Evolutionary conservation across 2,329 filamentous ascomycete genomes (phyloP).

Genomic region (Ascochyta koolunga): DNA sequence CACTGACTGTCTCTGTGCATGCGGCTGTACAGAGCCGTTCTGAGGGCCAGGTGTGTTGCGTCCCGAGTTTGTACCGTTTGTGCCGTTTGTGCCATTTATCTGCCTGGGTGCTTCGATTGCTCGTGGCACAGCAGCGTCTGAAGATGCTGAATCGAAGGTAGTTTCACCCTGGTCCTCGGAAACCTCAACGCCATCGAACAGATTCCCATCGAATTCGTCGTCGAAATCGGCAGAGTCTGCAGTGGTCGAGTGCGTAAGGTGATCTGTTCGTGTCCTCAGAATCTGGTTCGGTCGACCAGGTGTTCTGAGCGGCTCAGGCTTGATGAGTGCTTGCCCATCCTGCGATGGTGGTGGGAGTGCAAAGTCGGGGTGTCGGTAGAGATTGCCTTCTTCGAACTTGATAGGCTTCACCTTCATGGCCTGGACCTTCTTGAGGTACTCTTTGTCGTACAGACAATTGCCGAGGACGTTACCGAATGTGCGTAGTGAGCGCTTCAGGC

Average conservation of each 20-base stretch:
- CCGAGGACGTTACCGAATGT: slow-evolving; percentile 96
- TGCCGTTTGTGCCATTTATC: slow-evolving; percentile 19
- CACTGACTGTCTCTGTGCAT: slow-evolving; percentile 31
- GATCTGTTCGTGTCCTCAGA: slow-evolving; percentile 38
- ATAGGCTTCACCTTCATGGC: slow-evolving; percentile 82
- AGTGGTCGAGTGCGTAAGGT: slow-evolving; percentile 42
- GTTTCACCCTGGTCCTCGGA: slow-evolving; percentile 69
- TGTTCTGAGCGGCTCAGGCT: slow-evolving; percentile 35
- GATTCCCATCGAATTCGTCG: slow-evolving; percentile 62
- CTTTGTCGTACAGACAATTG: slow-evolving; percentile 98
- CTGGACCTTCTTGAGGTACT: slow-evolving; percentile 87
- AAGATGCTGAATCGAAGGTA: slow-evolving; percentile 34
- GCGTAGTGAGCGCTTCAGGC: slow-evolving; percentile 83
- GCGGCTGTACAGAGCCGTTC: slow-evolving; percentile 25
- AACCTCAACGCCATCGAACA: slow-evolving; percentile 63
- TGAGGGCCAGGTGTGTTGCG: slow-evolving; percentile 31
- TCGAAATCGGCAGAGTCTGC: slow-evolving; percentile 57
- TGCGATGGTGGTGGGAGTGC: slow-evolving; percentile 50
- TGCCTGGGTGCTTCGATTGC: slow-evolving; percentile 21
- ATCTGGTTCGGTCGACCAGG: slow-evolving; percentile 31
- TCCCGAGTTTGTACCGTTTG: slow-evolving; percentile 24
- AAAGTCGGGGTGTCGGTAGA: slow-evolving; percentile 83
- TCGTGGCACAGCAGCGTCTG: slow-evolving; percentile 21
- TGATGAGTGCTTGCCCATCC: slow-evolving; percentile 39
- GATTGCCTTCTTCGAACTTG: slow-evolving; percentile 77